Conservation (phyloP, 805 yeast genomes). For the Trichomonascus vanleenenianus region DNA sequence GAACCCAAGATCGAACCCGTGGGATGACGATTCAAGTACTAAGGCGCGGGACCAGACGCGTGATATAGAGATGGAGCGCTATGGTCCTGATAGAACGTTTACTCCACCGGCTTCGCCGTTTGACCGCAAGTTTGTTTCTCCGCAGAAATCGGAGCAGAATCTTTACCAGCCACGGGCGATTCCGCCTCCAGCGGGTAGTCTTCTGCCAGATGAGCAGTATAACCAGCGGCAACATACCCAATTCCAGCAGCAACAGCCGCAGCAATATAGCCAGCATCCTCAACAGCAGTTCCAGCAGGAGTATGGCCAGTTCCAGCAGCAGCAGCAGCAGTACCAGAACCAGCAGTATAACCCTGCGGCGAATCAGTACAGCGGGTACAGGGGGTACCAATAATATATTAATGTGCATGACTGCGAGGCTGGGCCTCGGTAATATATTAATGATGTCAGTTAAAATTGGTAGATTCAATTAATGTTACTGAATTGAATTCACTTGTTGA, state of each 20-base stretch:
- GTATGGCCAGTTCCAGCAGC: not conserved
- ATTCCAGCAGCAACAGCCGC: not conserved
- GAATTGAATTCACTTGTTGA: too few relatives aligned
- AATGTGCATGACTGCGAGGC: too few relatives aligned
- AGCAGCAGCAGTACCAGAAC: not conserved
- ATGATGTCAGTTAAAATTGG: not conserved
- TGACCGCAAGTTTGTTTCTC: too few relatives aligned
- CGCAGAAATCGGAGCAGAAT: not conserved
- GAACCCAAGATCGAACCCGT: not conserved
- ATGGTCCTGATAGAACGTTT: not conserved
- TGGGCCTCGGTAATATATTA: not conserved
- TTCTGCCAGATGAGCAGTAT: not conserved
- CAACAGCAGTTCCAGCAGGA: not conserved
- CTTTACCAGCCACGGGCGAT: not conserved
- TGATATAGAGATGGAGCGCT: constrained; percentile 6
- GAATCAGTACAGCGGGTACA: too few relatives aligned
- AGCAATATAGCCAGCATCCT: not conserved
- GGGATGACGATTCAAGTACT: not conserved
- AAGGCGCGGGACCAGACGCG: not conserved
- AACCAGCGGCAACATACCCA: not conserved
- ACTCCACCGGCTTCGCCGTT: not conserved
- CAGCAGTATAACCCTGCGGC: not conserved
- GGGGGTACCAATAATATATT: too few relatives aligned
- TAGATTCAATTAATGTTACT: too few relatives aligned
- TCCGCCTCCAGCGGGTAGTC: not conserved